These are phyloP conservation scores for Urochloa ruziziensis DNA, from an alignment of 176 grass and related monocot genomes.

Conservation along the genomic window DNA sequence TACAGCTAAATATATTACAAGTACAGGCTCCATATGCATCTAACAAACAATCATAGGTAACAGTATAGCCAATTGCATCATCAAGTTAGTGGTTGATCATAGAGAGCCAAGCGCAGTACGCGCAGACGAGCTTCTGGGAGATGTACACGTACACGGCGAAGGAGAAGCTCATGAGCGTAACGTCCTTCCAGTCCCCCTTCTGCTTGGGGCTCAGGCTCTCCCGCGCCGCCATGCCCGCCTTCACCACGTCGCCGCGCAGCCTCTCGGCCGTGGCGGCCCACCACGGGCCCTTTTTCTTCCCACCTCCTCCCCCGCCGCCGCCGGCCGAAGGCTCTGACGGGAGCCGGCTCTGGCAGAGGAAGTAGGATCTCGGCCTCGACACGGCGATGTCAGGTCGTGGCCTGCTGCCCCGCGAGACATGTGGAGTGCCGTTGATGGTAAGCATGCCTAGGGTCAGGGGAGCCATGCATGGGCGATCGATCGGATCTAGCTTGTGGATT, in stretches of 20 bases:
- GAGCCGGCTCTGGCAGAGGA: slow-evolving; percentile 38
- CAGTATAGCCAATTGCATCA: background rate
- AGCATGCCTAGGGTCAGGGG: slow-evolving; percentile 7
- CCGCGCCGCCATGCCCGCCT: slow-evolving; percentile 40
- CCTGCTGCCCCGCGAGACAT: background rate
- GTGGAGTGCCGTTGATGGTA: slow-evolving; percentile 10
- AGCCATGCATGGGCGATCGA: slow-evolving; percentile 43
- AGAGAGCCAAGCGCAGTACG: slow-evolving; percentile 70
- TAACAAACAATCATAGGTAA: background rate
- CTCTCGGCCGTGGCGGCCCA: slow-evolving; percentile 31
- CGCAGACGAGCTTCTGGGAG: slow-evolving; percentile 78
- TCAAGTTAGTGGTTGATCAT: slow-evolving; percentile 48
- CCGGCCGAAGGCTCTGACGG: slow-evolving; percentile 25
- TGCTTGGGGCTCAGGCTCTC: slow-evolving; percentile 63
- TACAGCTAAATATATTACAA: slow-evolving; percentile 20
- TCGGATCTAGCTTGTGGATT: slow-evolving; percentile 26
- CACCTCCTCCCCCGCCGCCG: background rate
- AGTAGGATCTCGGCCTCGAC: slow-evolving; percentile 32
- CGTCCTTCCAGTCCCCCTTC: slow-evolving; percentile 80
- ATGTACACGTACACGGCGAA: slow-evolving; percentile 88
- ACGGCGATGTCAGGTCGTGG: background rate
- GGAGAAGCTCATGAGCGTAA: slow-evolving; percentile 78
- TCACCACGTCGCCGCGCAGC: slow-evolving; percentile 33
- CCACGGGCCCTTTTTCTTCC: slow-evolving; percentile 31
- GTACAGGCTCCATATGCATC: background rate